Evolutionary conservation across 2,329 filamentous ascomycete species (phyloP), one percentile per base, ranked within the genome.

Genomic region (Xenosphaeropsis pyriputrescens): DNA sequence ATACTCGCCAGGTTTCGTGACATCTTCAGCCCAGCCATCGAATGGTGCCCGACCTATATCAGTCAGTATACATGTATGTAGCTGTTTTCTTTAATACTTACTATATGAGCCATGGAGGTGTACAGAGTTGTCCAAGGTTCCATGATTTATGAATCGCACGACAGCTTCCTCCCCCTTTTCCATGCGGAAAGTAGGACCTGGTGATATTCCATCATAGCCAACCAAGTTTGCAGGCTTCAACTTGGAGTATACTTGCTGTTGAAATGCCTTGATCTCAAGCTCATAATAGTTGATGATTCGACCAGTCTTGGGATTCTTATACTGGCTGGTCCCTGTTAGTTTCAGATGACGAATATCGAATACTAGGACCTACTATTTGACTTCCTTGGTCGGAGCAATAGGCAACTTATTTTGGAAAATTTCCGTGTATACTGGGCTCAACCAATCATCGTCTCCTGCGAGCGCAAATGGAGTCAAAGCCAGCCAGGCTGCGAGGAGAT

Each of bases 141-240:
- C 30, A 43, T 37, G 8, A 45, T 38, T 35, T 31, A 33, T 33
- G 29, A 22, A 33, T 13, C 36, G 26, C 5, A 73, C 62, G 2
- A 73, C 60, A 2, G 60, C 62, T 53, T 73, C 66, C 17, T 59
- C 58, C 1, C 66, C 67, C 37, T 56, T 52, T 7, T 58, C 55
- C 40, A 71, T 58, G 19, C 61, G 50, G 44, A 70, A 65, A 2
- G 62, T 70, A 5, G 68, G 68, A 0, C 70, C 70, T 4, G 69
- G 68, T 4, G 59, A 56, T 9, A 64, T 61, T 15, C 68, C 69
- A 53, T 73, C 64, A 42, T 72, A 73, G 12, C 69, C 68, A n/a
- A 59, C 47, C 14, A 65, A 34, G 8, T 53, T 46, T 2, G 62
- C 56, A 11, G 52, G 44, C 6, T 50, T 50, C 9, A 62, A 51